Evolutionary conservation across 306 rosid species (phyloP).

Genomic region (Crataegus laevigata): DNA sequence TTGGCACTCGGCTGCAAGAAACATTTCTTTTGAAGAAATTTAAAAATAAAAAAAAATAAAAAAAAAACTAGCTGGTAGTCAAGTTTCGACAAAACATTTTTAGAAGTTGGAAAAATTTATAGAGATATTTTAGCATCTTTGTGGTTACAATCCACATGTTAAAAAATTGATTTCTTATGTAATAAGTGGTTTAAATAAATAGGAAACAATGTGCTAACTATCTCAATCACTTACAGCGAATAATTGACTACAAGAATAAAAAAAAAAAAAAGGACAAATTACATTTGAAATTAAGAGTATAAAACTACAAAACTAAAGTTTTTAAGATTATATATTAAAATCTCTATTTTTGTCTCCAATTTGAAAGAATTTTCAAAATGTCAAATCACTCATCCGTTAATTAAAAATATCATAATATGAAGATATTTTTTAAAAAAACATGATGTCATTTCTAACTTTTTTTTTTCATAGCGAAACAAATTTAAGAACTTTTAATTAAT

Average conservation of each 20-base stretch:
- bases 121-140: too few relatives aligned
- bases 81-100: too few relatives aligned
- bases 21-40: not conserved
- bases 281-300: not conserved
- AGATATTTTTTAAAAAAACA: not conserved
- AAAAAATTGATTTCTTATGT: not conserved
- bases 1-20: not conserved
- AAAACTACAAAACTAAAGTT: too few relatives aligned
- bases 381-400: not conserved
- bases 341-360: not conserved
- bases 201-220: not conserved
- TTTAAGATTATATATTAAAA: too few relatives aligned
- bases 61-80: too few relatives aligned
- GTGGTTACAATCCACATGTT: not conserved
- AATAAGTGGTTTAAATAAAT: not conserved
- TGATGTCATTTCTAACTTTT: too few relatives aligned
- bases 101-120: too few relatives aligned
- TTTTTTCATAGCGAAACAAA: too few relatives aligned
- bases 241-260: not conserved
- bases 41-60: too few relatives aligned
- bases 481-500: not conserved
- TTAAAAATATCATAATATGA: too few relatives aligned
- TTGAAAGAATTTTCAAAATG: not conserved
- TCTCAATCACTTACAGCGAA: not conserved
- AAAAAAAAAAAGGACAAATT: not conserved